Evolutionary conservation across 176 grass and related monocot genomes (phyloP), one percentile per base, ranked within the genome.

Genomic region (Aegilops tauschii): DNA sequence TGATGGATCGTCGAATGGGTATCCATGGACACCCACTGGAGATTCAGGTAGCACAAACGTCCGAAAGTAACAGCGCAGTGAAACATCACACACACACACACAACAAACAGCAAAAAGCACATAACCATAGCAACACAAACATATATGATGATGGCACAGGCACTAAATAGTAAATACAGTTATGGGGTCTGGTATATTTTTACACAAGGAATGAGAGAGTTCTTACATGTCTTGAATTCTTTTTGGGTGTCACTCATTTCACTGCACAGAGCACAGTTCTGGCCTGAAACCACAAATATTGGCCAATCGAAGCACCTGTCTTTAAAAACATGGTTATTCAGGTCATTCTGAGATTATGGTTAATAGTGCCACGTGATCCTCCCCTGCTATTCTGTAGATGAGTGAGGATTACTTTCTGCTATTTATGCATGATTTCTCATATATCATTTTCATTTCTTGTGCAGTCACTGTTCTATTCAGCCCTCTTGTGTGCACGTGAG

Each of bases 1-100:
- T 97, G 95, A 97, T 97, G 79, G 95, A 97, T 82, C 88, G 92
- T 8, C 86, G 95, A 45, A 94, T 93, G 95, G 92, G 95, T 77
- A 97, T 94, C 78, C 95, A 93, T 91, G 95, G 95, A 28, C 92
- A 97, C 66, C 92, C 95, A 81, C 87, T 97, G 44, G 95, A 94
- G 89, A 97, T 97, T 92, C 92, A 97, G 90, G 91, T 79, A 80
- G 31, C 75, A 28, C 44, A 2, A 70, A 50, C 28, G 30, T 68
- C 44, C 47, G 30, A 52, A 73, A 73, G 30, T 74, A 74, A 35
- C 81, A 75, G 20, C 17, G 9, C 7, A 45, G 5, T 63, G 61
- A 59, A 40, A 85, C 52, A 49, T 69, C 35, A 76, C 12, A 31
- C 58, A 76, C 13, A 17, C 17, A 28, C 11, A 16, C 25, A 14